Evolutionary conservation across 2,329 filamentous ascomycete genomes (phyloP), one percentile per base, ranked within the genome.

Genomic region (Lojkania enalia): DNA sequence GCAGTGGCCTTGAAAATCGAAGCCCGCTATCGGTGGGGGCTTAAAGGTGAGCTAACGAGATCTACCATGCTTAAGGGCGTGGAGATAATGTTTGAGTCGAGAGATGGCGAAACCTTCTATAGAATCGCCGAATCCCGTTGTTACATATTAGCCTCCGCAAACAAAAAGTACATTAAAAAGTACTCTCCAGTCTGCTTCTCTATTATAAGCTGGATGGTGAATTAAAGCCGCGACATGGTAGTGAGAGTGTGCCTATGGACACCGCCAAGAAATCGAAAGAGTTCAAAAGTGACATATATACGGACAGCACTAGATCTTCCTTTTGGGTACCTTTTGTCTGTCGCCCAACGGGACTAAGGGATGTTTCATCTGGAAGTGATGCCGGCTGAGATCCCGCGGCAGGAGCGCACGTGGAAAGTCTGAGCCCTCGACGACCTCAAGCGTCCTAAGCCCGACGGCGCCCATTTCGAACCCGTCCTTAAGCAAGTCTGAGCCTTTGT

Each of bases 391-490:
- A 33, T 33, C 31, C 31, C 15, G 31, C 31, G 15, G 31, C 31
- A 33, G 31, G 19, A 37, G 35, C 35, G 35, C 35, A 37, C 19
- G 35, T 37, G 35, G 35, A 37, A 37, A 37, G 19, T 37, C 31
- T 33, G 15, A 33, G 31, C 31, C 31, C 31, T 33, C 15, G 16
- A 11, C 15, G 15, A 33, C 31, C 31, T 15, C 15, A 33, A 33
- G 31, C 31, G 15, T 33, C 31, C 31, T 33, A 33, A 15, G 31
- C 31, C 16, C 15, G 15, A 33, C 31, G 31, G 31, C 31, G 31
- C 31, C 31, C 31, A 15, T 33, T 33, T 33, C 15, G 31, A 33
- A 33, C 31, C 15, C 31, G 31, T 33, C 31, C 31, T 33, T 33
- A 15, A 33, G 31, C 15, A 33, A 33, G 31, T 33, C 35, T 37